Percentiles rank a stretch among this genome's conserved stretches.
phyloP scores from a whole-genome alignment of 495 filamentous ascomycete genomes.

The Paragyromitra xinjiangensis region DNA sequence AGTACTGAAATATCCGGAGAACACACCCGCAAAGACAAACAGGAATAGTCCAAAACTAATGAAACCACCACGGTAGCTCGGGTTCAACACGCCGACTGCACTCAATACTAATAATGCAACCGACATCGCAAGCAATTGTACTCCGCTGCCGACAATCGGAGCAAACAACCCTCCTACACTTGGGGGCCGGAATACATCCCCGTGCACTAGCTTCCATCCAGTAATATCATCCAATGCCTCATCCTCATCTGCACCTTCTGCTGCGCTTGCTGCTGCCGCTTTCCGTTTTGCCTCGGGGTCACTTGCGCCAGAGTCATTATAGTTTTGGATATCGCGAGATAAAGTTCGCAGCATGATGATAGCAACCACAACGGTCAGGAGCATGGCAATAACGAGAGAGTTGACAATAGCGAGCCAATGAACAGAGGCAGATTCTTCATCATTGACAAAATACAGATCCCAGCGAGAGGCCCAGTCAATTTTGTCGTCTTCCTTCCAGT shows the following conservation, averaged over 20 bases:
- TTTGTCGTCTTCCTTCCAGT: constrained; percentile 83
- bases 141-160: constrained; percentile 86
- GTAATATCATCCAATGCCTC: constrained; percentile 83
- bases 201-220: constrained; percentile 95
- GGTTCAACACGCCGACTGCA: constrained; percentile 84
- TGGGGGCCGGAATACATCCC: constrained; percentile 88
- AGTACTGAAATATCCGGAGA: constrained; percentile 92
- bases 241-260: constrained; percentile 75
- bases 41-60: constrained; percentile 86
- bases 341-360: constrained; percentile 87
- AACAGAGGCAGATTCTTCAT: constrained; percentile 82
- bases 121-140: constrained; percentile 89
- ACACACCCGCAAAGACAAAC: constrained; percentile 86
- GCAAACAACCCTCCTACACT: constrained; percentile 79
- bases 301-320: constrained; percentile 66
- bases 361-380: constrained; percentile 82
- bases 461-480: constrained; percentile 89
- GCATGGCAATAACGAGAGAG: constrained; percentile 83
- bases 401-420: constrained; percentile 95
- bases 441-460: constrained; percentile 93
- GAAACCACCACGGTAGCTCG: constrained; percentile 91
- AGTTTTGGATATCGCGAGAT: constrained; percentile 79
- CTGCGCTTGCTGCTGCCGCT: constrained; percentile 68
- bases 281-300: constrained; percentile 75
- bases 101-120: constrained; percentile 79